These are phyloP conservation scores for Trichoderma koningii DNA, from an alignment of 2,329 filamentous ascomycete genomes.

Conservation along the genomic window DNA sequence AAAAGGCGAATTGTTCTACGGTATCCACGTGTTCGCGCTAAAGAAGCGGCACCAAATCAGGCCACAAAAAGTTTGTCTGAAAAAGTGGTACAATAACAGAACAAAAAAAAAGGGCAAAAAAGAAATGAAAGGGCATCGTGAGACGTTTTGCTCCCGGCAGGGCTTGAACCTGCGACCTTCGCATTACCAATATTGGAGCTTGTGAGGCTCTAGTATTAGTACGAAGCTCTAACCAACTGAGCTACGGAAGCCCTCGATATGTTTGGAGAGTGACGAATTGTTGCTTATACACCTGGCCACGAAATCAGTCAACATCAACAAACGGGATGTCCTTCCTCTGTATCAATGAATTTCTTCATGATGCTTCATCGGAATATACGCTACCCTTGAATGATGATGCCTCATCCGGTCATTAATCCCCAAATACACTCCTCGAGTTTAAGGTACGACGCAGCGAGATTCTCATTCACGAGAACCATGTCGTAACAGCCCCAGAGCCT, in stretches of 20 bases:
- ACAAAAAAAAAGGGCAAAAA: not conserved
- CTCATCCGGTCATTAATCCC: not conserved
- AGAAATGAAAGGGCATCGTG: not conserved
- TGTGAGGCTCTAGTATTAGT: not conserved
- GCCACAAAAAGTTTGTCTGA: not conserved
- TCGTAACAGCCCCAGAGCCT: not conserved
- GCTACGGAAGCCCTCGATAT: slow-evolving; percentile 19
- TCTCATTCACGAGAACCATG: not conserved
- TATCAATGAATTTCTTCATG: not conserved
- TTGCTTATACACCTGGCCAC: too few relatives aligned
- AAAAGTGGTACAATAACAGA: not conserved
- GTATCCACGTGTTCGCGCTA: too few relatives aligned
- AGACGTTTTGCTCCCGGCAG: slow-evolving; percentile 26
- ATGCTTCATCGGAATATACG: too few relatives aligned
- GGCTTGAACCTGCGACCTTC: slow-evolving; percentile 29
- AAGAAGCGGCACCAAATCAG: too few relatives aligned
- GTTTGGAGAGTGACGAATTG: too few relatives aligned
- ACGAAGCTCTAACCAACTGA: slow-evolving; percentile 26
- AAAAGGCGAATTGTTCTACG: too few relatives aligned
- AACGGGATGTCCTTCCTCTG: too few relatives aligned
- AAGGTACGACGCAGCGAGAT: not conserved
- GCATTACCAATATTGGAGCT: slow-evolving; percentile 25
- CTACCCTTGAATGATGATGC: too few relatives aligned
- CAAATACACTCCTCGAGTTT: not conserved
- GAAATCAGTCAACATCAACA: too few relatives aligned